Base-by-base conservation (phyloP, 108 stramenopile species). In the Stephanodiscus minutulus region DNA sequence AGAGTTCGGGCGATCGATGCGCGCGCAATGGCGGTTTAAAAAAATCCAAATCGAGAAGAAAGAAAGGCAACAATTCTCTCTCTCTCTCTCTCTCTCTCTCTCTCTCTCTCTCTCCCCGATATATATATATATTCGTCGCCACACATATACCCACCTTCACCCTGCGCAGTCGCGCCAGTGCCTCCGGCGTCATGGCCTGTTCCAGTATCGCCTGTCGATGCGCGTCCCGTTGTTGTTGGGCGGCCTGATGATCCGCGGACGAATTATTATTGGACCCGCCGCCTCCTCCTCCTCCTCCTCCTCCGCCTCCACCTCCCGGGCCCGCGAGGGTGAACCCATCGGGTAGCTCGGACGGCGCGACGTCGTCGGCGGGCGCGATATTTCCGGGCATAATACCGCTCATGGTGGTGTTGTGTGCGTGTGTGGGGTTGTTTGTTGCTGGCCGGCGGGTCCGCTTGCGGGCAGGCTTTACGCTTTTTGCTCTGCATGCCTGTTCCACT, bases 141-240 rank as follows among this genome's bases (percentile, higher is more conserved):
- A n/a, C n/a, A n/a, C n/a, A n/a, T n/a, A n/a, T n/a, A 71, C 81
- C 59, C 22, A 84, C 83, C 82, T 88, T 86, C 52, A 95, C 88
- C 44, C 90, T 39, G 25, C 86, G 71, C 73, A 95, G 71, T 60
- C 94, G 67, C 35, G 90, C 94, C 73, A 92, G 66, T 5, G 94
- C 94, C 43, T 91, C 87, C 20, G 83, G 75, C 17, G 88, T 87
- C 68, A 90, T 77, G 18, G 88, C 91, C 83, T 91, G 91, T 57
- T 91, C 81, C 47, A 95, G 75, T 58, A 95, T 87, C 10, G 86
- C 77, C 68, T 88, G 72, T 17, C 81, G 76, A 44, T 95, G 91
- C 36, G 84, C 87, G n/a, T 91, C 75, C 57, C 66, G 60, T 60
- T 71, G 71, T 35, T n/a, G n/a, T n/a, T 28, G 54, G 28, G 72